Base-by-base conservation (phyloP, 176 grass and related monocot species). In the Triticum dicoccoides region DNA sequence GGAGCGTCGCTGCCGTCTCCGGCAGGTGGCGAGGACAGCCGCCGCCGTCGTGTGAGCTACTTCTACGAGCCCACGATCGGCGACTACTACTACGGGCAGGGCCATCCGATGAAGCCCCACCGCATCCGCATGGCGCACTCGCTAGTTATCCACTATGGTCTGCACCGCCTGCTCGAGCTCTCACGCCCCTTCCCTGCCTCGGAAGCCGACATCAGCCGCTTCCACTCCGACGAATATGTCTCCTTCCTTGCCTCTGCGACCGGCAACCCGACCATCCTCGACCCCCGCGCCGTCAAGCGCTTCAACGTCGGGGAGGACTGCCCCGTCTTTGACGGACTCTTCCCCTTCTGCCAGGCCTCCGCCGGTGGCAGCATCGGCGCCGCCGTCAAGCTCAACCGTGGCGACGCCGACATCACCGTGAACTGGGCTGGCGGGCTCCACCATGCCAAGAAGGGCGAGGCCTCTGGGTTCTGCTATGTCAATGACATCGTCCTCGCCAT, bases 61-160 rank as follows among this genome's bases (percentile, higher is more conserved):
- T 97, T 97, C 92, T 97, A 97, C 88, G 95, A 97, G 90, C 95
- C 95, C 39, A 87, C 86, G 6, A 97, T 97, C 73, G 95, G 92
- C 8, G 95, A 97, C 83, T 97, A 97, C 86, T 97, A 97, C 92
- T 97, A 97, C 84, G 95, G 95, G 49, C 95, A 97, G 85, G 95
- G 95, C 9, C 95, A 97, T 85, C 95, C 95, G 47, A 97, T 97
- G 95, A 97, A 97, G 84, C 95, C 95, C 49, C 95, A 97, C 81
- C 95, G 95, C 80, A 97, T 97, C 86, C 84, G 95, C 65, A 97
- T 97, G 95, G 95, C 95, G 62, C 95, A 97, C 82, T 92, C 88
- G 69, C 86, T 97, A 34, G 92, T 97, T 54, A 90, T 97, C 83
- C 95, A 97, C 92, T 97, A 97, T 61, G 88, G 89, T 15, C 95